Evolutionary conservation across 2,329 filamentous ascomycete genomes (phyloP), one percentile per base, ranked within the genome.

Genomic region (Myriosclerotinia curreyana): DNA sequence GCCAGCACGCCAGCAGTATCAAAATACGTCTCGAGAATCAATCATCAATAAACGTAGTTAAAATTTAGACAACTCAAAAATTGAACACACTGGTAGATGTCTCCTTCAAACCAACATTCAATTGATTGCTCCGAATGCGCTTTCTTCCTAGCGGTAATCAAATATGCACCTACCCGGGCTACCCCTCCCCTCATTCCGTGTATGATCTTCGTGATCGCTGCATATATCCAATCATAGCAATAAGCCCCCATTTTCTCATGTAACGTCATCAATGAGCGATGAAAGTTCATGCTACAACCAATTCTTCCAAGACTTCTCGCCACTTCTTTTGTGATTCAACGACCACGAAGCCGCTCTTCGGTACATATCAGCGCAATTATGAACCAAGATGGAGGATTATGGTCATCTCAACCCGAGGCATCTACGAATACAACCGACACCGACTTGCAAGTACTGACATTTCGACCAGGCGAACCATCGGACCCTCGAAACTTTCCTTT

Each of bases 401-500:
- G 49, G 40, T 5, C 40, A 34, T 25, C 42, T 11, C 55, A 59
- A 7, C 31, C 55, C 12, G 28, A 48, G n/a, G 12, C 15, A 22
- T 36, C 31, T 11, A 48, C 55, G 2, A 59, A 12, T 5, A 22
- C 28, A 36, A 20, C 20, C n/a, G n/a, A 42, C 25, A 42, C 49
- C n/a, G 49, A 44, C 54, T 34, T 50, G 22, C 25, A 64, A 64
- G 22, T 59, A 36, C 12, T 59, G 8, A 59, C 22, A 14, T 64
- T 64, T 44, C 28, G 48, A 12, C 60, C 64, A 11, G 44, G 36
- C 11, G 67, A 69, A 15, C 62, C 65, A 6, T 49, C 42, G 17
- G 75, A 76, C 40, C 75, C 74, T 1, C 69, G 74, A 4, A 75
- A 76, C 55, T 76, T 74, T 74, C 67, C 73, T 3, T 48, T 65